Evolutionary conservation across 2,329 filamentous ascomycete genomes (phyloP), one percentile per base, ranked within the genome.

Genomic region (Claviceps sp.): DNA sequence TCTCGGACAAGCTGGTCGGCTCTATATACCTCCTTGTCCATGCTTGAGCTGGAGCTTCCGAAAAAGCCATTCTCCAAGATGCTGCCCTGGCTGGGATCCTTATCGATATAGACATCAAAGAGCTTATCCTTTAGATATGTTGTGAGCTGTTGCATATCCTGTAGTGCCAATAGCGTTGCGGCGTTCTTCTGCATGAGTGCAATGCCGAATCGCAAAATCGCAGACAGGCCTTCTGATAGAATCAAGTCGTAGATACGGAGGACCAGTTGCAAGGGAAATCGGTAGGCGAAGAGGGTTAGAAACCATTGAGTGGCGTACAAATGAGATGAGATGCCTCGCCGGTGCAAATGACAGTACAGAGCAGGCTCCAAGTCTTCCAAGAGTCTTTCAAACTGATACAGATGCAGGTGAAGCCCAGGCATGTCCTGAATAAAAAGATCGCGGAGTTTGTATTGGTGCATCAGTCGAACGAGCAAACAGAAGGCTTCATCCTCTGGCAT

Each of bases 301-400:
- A 98, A 98, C 93, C 93, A 98, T 67, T 98, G 93, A 0, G 93
- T 98, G 45, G 93, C 93, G 65, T 98, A 98, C 8, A 98, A 76
- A 63, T 95, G 89, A 1, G 93, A 86, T 8, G 86, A 86, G 51
- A 98, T 93, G 57, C 88, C 84, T 52, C 87, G 82, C 54, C 93
- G 84, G 62, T 87, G 87, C 52, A 98, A 79, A 67, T 98, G 93
- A 65, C 91, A 96, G 69, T 95, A 96, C 6, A 98, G 73, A 2
- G 90, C 90, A 2, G 94, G 93, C 64, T 98, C 91, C 44, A 91
- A 75, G 60, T 98, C 93, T 69, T 98, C 93, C 30, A 98, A 74
- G 20, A 98, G 73, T 26, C 93, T 82, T 70, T 97, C 93, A 61
- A 98, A 98, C 59, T 95, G 89, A 67, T 95, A 95, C 7, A 98